A percentile compares a stretch with the other conserved stretches of the same genome.
Evolutionary conservation across 2,329 filamentous ascomycete genomes (phyloP).

Genomic region (Corniculantispora saksenae): DNA sequence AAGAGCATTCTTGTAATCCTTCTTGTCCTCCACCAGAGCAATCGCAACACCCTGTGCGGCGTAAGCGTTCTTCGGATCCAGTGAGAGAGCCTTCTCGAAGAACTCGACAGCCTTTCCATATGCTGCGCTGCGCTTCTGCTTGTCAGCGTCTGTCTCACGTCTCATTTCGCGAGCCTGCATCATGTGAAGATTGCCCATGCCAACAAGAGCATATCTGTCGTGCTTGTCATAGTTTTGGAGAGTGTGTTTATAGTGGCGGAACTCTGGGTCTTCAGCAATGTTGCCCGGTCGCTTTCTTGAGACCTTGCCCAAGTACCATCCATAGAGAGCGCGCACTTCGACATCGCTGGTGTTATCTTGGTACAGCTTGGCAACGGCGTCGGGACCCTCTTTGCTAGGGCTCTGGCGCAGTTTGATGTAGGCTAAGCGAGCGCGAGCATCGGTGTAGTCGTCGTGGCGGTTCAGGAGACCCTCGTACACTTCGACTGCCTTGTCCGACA

Average conservation of each 20-base stretch:
- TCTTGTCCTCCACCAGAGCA: constrained; percentile 90
- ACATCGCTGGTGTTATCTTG: constrained; percentile 81
- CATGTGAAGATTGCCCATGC: constrained; percentile 94
- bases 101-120: constrained; percentile 96
- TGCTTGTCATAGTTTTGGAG: constrained; percentile 95
- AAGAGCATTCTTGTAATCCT: constrained; percentile 79
- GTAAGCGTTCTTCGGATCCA: constrained; percentile 95
- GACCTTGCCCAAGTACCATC: constrained; percentile 88
- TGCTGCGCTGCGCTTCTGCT: constrained; percentile 81
- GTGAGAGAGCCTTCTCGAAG: constrained; percentile 92
- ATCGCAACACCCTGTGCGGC: constrained; percentile 96
- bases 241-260: constrained; percentile 95
- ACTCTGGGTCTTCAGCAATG: constrained; percentile 84
- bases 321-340: constrained; percentile 89
- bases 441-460: constrained; percentile 88
- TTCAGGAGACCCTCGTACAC: constrained; percentile 85
- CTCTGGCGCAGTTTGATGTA: constrained; percentile 84
- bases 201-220: constrained; percentile 92
- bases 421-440: constrained; percentile 83
- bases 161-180: constrained; percentile 91
- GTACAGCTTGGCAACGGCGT: constrained; percentile 82
- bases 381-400: constrained; percentile 82
- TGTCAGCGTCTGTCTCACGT: constrained; percentile 83
- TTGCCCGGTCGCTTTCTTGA: constrained; percentile 80
- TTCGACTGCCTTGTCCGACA: constrained; percentile 79